Evolutionary conservation across 2,329 filamentous ascomycete genomes (phyloP).

Genomic region (Westerdykella sp.): DNA sequence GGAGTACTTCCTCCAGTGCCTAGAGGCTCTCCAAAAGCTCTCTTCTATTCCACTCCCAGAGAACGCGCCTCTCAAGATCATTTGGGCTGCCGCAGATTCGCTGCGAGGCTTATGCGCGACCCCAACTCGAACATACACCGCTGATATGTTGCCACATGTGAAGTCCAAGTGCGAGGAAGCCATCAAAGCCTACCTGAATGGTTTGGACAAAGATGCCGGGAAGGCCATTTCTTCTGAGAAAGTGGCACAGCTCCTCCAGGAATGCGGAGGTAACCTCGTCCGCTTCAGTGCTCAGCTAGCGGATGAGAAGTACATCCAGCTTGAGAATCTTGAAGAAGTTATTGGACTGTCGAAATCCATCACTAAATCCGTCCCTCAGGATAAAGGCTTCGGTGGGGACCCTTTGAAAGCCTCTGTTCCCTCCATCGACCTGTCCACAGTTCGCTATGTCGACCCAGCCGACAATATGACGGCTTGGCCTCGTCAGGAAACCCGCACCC

Average conservation of each 20-base stretch:
- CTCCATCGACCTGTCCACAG: background rate
- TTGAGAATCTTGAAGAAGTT: constrained; percentile 19
- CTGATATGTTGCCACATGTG: constrained; percentile 8
- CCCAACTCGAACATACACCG: constrained; percentile 1
- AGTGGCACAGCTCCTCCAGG: constrained; percentile 12
- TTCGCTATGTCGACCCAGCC: background rate
- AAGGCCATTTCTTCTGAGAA: constrained; percentile 6
- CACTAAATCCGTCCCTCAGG: constrained; percentile 11
- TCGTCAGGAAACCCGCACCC: constrained; percentile 23
- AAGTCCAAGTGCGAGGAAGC: constrained; percentile 17
- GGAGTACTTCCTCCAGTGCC: too few species aligned
- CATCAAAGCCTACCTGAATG: constrained; percentile 16
- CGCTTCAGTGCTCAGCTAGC: constrained; percentile 17
- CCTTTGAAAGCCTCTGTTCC: too few species aligned
- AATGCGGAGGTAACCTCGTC: constrained; percentile 19
- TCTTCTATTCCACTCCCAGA: background rate
- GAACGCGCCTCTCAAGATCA: constrained; percentile 1
- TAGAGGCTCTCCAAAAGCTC: too few species aligned
- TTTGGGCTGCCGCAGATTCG: constrained; percentile 16
- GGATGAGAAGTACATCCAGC: constrained; percentile 11
- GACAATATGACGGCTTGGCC: constrained; percentile 22
- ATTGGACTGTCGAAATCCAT: constrained; percentile 18
- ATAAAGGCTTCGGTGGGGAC: background rate
- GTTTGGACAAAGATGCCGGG: constrained; percentile 7
- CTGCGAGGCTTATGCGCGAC: constrained; percentile 11